These are phyloP conservation scores for Camellia oleifera DNA, from an alignment of 179 eudicot species.

Conservation along the genomic window DNA sequence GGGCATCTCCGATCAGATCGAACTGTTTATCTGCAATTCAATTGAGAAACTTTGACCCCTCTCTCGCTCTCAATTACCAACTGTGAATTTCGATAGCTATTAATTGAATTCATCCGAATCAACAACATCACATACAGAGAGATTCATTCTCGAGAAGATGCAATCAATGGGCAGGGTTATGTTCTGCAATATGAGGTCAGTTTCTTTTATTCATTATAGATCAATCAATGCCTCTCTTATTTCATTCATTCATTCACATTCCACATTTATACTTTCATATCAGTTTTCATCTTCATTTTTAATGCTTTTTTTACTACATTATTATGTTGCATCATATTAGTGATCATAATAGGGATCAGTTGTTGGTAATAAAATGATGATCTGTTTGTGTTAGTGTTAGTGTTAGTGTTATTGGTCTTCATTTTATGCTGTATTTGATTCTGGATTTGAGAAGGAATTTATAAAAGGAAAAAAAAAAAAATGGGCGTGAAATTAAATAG, in stretches of 20 bases:
- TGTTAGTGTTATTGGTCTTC: no score
- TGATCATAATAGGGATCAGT: not conserved
- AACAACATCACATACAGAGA: not conserved
- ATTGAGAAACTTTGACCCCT: not conserved
- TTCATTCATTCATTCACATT: not conserved
- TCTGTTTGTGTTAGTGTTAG: no score
- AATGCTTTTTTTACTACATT: not conserved
- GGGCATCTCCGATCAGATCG: not conserved
- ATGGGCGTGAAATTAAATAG: no score
- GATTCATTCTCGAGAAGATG: not conserved
- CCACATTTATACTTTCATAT: not conserved
- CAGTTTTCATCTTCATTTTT: not conserved
- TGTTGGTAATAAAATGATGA: not conserved
- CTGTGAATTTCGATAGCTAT: not conserved
- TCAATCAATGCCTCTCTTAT: no score
- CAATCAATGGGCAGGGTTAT: not conserved
- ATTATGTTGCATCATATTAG: not conserved
- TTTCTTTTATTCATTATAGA: not conserved
- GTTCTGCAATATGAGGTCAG: not conserved
- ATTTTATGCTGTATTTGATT: no score
- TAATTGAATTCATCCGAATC: not conserved
- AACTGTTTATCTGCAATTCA: not conserved
- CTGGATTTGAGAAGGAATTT: no score
- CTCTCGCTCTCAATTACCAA: not conserved
- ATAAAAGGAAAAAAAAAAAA: no score